Conservation (phyloP, 208 protist genomes). For the Trichomonas vaginalis region DNA sequence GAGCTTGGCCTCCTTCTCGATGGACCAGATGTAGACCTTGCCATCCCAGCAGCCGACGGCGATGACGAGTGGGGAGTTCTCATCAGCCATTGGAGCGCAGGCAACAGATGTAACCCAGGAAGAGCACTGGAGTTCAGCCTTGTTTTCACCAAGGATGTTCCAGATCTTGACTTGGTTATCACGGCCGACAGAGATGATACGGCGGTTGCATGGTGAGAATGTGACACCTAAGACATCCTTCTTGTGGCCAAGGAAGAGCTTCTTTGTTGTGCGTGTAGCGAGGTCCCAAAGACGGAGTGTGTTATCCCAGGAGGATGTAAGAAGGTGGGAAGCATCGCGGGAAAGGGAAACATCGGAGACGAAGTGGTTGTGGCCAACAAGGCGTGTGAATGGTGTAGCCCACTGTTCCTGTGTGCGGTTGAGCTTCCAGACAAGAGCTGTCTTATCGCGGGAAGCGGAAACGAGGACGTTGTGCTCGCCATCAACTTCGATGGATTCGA, state of each 20-base stretch:
- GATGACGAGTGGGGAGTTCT: background rate
- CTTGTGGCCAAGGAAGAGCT: slow-evolving; percentile 71
- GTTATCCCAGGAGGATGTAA: slow-evolving; percentile 91
- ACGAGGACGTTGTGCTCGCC: slow-evolving; percentile 37
- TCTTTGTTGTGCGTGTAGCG: slow-evolving; percentile 59
- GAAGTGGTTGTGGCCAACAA: slow-evolving; percentile 46
- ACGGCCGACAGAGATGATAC: slow-evolving; percentile 92
- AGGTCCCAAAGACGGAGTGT: slow-evolving; percentile 96
- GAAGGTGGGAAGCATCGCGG: slow-evolving; percentile 82
- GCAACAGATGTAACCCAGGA: background rate
- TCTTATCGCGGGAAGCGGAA: slow-evolving; percentile 79
- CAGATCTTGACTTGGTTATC: slow-evolving; percentile 90
- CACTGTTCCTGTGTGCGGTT: slow-evolving; percentile 43
- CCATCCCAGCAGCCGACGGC: slow-evolving; percentile 16
- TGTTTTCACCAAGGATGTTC: slow-evolving; percentile 94
- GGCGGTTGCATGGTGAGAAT: slow-evolving; percentile 95
- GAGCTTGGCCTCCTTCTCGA: background rate
- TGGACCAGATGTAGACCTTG: background rate
- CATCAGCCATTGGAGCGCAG: background rate
- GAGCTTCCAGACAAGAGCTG: slow-evolving; percentile 80
- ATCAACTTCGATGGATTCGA: background rate
- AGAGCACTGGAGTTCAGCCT: background rate
- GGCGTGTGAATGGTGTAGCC: slow-evolving; percentile 37
- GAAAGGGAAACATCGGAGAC: slow-evolving; percentile 84
- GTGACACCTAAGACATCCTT: slow-evolving; percentile 92